A percentile compares a stretch with the other conserved stretches of the same genome.
These are phyloP conservation scores for Tritrichomonas musculus DNA, from an alignment of 208 protist species.

Conservation along the genomic window DNA sequence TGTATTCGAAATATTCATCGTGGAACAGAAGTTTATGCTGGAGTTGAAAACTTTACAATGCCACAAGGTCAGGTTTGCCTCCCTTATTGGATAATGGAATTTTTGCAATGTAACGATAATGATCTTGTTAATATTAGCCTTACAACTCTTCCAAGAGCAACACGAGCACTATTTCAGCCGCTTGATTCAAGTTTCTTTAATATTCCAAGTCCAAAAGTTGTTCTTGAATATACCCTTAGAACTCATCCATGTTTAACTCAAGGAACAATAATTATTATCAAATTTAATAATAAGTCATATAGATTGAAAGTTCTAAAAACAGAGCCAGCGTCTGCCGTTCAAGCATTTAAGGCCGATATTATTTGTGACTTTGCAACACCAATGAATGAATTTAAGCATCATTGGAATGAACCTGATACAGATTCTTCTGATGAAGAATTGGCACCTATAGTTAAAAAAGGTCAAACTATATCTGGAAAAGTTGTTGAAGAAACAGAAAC, in stretches of 20 bases:
- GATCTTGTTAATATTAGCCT: neutral
- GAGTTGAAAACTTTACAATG: neutral
- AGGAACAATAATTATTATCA: neutral
- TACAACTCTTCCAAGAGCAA: neutral
- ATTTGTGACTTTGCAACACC: neutral
- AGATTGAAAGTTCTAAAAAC: neutral
- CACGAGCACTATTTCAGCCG: neutral
- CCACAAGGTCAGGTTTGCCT: neutral
- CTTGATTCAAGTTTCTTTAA: neutral
- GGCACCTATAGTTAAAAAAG: neutral
- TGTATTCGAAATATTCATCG: neutral
- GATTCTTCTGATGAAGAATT: neutral
- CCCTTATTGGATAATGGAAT: constrained; percentile 19
- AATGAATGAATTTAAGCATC: neutral
- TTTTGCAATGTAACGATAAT: neutral
- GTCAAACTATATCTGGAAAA: neutral
- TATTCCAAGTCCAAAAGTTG: neutral
- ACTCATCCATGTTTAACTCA: constrained; percentile 28
- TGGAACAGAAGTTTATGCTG: neutral
- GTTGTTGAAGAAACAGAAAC: neutral
- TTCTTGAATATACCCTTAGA: neutral
- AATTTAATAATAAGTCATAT: neutral
- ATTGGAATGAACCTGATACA: constrained; percentile 4
- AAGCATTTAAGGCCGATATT: neutral
- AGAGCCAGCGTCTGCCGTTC: neutral